These are phyloP conservation scores for Pelargonium cotyledonis DNA, from an alignment of 441 rosid species.

Conservation along the genomic window DNA sequence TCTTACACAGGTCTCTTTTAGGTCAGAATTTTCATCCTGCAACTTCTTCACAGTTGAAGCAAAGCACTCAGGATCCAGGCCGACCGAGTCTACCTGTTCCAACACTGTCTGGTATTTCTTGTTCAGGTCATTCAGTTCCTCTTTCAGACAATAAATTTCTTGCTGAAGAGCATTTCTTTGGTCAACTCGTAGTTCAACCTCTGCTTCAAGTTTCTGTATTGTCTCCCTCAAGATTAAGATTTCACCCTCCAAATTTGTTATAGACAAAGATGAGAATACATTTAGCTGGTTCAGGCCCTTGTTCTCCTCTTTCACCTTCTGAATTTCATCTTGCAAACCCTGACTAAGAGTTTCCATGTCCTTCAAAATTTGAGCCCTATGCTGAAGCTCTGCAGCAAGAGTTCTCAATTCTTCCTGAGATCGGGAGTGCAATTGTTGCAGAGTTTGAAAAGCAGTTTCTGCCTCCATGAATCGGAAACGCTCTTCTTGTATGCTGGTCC, in stretches of 20 bases:
- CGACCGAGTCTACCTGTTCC: slow-evolving; percentile 67
- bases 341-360: slow-evolving; percentile 61
- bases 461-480: slow-evolving; percentile 76
- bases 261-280: slow-evolving; percentile 65
- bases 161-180: slow-evolving; percentile 93
- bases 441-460: slow-evolving; percentile 92
- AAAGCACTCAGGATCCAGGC: slow-evolving; percentile 51
- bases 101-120: slow-evolving; percentile 51
- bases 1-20: slow-evolving; percentile 46
- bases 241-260: slow-evolving; percentile 61
- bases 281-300: slow-evolving; percentile 54
- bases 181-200: slow-evolving; percentile 72
- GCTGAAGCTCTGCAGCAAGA: slow-evolving; percentile 57
- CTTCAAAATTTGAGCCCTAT: slow-evolving; percentile 49
- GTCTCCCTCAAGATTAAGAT: slow-evolving; percentile 57
- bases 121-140: slow-evolving; percentile 68
- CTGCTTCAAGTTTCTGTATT: slow-evolving; percentile 72
- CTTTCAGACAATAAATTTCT: slow-evolving; percentile 87
- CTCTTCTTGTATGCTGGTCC: slow-evolving; percentile 86
- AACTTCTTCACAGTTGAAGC: slow-evolving; percentile 56
- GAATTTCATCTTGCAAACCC: slow-evolving; percentile 49
- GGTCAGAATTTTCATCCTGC: slow-evolving; percentile 51
- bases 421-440: slow-evolving; percentile 85
- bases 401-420: slow-evolving; percentile 88
- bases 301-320: slow-evolving; percentile 52